Percentiles rank a stretch among this genome's conserved stretches.
These are phyloP conservation scores for Osmanthus fragrans DNA, from an alignment of 257 asterid genomes.

Conservation along the genomic window DNA sequence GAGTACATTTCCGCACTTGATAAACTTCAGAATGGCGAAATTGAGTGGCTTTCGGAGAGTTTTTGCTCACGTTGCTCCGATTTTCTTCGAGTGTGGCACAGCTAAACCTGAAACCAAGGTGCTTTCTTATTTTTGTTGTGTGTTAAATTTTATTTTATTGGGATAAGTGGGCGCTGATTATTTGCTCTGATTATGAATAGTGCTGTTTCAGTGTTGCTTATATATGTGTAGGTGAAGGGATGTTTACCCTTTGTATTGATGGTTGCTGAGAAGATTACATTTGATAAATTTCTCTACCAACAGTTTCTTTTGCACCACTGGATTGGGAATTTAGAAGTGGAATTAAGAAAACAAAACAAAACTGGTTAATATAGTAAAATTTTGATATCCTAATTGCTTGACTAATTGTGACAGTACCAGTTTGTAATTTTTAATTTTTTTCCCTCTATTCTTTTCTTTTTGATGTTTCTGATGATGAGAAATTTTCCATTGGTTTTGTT, in stretches of 20 bases:
- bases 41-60: slow-evolving; percentile 86
- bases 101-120: slow-evolving; percentile 95
- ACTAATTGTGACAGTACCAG: neutral
- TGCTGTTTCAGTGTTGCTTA: neutral
- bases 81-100: slow-evolving; percentile 87
- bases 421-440: neutral
- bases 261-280: neutral
- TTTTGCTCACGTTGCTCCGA: slow-evolving; percentile 90
- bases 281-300: neutral
- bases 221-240: slow-evolving; percentile 6
- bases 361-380: neutral
- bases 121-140: neutral
- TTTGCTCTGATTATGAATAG: neutral
- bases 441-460: neutral
- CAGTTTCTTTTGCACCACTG: neutral
- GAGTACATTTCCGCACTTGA: slow-evolving; percentile 92
- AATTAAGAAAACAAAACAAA: slow-evolving; percentile 9
- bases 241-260: slow-evolving; percentile 5
- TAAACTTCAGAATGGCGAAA: slow-evolving; percentile 79
- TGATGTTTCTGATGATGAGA: neutral
- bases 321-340: slow-evolving; percentile 14
- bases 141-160: neutral
- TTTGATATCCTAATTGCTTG: neutral
- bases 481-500: neutral
- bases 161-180: neutral